phyloP scores from a whole-genome alignment of 1,139 yeast species.

The Hansenula lynferdii region DNA sequence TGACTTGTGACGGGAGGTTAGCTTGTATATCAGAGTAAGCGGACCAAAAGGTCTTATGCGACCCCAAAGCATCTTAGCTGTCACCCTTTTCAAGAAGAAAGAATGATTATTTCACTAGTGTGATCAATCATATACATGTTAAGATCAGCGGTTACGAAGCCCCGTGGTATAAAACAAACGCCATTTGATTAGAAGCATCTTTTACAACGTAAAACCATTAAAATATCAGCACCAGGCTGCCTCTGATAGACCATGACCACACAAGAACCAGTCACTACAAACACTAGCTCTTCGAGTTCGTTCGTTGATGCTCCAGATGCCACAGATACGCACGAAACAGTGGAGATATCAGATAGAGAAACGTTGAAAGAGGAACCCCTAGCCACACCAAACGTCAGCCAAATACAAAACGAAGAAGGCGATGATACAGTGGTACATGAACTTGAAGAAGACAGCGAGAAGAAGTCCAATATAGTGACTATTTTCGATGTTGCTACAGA shows the following conservation, averaged over 20 bases:
- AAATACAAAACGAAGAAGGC: neutral
- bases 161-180: no score
- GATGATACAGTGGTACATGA: neutral
- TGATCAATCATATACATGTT: no score
- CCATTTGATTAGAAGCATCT: no score
- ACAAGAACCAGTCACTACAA: neutral
- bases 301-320: conserved; percentile 2
- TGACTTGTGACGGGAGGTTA: no score
- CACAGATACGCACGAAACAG: neutral
- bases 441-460: neutral
- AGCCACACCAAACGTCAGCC: conserved; percentile 8
- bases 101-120: no score
- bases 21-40: no score
- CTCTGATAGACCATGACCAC: neutral
- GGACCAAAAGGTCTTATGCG: no score
- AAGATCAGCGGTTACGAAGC: no score
- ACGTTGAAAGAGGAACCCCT: conserved; percentile 9
- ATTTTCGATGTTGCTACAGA: conserved; percentile 49
- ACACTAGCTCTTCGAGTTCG: neutral
- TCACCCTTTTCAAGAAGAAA: no score
- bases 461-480: conserved; percentile 28
- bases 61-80: no score
- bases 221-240: no score
- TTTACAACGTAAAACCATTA: no score
- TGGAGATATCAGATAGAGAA: conserved; percentile 2